A percentile compares a stretch with the other conserved stretches of the same genome.
These are phyloP conservation scores for Graphiopsis chlorocephala DNA, from an alignment of 2,329 filamentous ascomycete species.

Conservation along the genomic window DNA sequence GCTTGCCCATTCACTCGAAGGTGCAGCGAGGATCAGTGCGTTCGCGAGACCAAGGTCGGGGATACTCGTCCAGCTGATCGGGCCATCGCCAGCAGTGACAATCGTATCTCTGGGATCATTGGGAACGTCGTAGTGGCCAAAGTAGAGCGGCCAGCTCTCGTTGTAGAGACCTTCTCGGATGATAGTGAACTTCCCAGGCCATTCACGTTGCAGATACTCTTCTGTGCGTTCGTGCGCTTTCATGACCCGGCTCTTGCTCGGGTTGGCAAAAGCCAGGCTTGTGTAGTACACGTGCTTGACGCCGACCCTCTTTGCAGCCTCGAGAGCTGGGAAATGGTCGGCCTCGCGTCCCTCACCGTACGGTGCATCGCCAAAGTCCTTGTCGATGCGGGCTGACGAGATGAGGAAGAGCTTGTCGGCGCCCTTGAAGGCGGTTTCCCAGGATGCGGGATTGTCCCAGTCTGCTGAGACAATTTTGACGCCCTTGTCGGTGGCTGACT, in stretches of 20 bases:
- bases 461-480: conserved; percentile 39
- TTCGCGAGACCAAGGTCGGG: conserved; percentile 44
- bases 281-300: conserved; percentile 49
- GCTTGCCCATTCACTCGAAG: conserved; percentile 33
- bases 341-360: conserved; percentile 43
- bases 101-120: conserved; percentile 39
- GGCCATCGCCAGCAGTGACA: conserved; percentile 40
- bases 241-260: conserved; percentile 45
- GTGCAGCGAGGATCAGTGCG: conserved; percentile 38
- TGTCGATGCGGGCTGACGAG: conserved; percentile 42
- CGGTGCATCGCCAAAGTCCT: conserved; percentile 45
- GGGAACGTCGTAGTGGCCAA: conserved; percentile 42
- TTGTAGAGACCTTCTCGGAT: conserved; percentile 47
- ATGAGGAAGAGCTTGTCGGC: conserved; percentile 46
- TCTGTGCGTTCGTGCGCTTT: conserved; percentile 47
- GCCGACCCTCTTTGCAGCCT: conserved; percentile 41
- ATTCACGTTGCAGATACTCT: conserved; percentile 33
- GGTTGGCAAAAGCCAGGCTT: conserved; percentile 42
- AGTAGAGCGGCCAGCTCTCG: conserved; percentile 48
- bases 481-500: conserved; percentile 21
- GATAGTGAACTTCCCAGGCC: conserved; percentile 36
- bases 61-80: conserved; percentile 45
- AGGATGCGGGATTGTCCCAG: conserved; percentile 38
- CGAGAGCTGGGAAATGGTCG: conserved; percentile 44
- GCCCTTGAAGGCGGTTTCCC: conserved; percentile 35